Base-by-base conservation (phyloP, 352 stramenopile genomes). In the Globisporangium solare region DNA sequence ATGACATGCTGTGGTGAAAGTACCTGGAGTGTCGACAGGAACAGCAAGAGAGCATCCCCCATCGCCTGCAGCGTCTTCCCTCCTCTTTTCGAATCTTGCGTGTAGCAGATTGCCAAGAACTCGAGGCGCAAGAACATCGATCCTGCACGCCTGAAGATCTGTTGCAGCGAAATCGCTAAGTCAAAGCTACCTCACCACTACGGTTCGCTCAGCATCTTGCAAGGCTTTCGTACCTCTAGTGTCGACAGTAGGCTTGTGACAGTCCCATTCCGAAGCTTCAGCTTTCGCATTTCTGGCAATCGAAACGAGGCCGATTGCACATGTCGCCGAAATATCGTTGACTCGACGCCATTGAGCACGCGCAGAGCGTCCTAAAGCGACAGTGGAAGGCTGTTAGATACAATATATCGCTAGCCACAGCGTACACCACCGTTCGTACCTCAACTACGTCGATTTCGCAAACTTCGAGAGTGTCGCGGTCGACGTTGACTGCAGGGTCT, bases 21-120 rank as follows among this genome's bases (percentile, higher is more conserved):
- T 68, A 88, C 80, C 70, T 79, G 76, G 57, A 85, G 76, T 1
- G 54, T 57, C 6, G 66, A 70, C 12, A 90, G 63, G 49, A 79
- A 91, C 14, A 75, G 4, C 27, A 73, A 39, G 8, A 91, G 54
- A 12, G 78, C 74, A 40, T 83, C 59, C 22, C 74, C 76, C 47
- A 88, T 70, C 6, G 71, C 68, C n/a, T 91, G 78, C 24, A 83
- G 60, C 2, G 74, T 87, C 27, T 84, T 89, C 7, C 81, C 81
- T 41, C 79, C 81, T 59, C 81, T 63, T 13, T 57, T 59, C 15
- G 81, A 62, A 56, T 88, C 77, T 63, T 91, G 81, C 15, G 66
- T 67, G 40, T 76, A 91, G 48, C 83, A 91, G 6, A 75, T 71
- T 27, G 69, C 76, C 47, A 91, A 17, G 22, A 79, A 69, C 39